A percentile compares a stretch with the other conserved stretches of the same genome.
phyloP scores from a whole-genome alignment of 1,284 basidiomycete genomes.

The Neotropicomus parvogracilis region DNA sequence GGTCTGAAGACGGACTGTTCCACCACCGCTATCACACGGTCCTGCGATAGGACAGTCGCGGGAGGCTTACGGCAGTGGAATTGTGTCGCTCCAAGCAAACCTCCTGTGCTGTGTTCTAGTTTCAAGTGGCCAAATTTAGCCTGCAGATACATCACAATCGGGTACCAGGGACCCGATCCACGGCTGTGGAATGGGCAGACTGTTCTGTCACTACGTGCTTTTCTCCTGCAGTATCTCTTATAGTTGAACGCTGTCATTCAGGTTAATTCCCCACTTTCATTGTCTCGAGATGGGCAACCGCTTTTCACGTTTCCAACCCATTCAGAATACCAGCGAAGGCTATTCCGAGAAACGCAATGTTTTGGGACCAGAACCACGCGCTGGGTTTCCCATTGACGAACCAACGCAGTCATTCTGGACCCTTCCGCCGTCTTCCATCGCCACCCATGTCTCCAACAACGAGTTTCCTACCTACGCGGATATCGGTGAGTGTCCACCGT shows the following conservation, averaged over 20 bases:
- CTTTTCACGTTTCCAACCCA: slow-evolving; percentile 12
- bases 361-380: slow-evolving; percentile 10
- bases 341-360: slow-evolving; percentile 2
- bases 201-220: background rate
- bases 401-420: slow-evolving; percentile 47
- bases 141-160: slow-evolving; percentile 11
- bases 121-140: background rate
- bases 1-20: background rate
- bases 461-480: slow-evolving; percentile 40
- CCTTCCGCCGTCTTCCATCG: slow-evolving; percentile 39
- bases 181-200: slow-evolving; percentile 10
- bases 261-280: slow-evolving; percentile 1
- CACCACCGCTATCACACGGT: slow-evolving; percentile 16
- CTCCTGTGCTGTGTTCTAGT: background rate
- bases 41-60: background rate
- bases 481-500: slow-evolving; percentile 26
- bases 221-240: slow-evolving; percentile 1
- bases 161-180: slow-evolving; percentile 14
- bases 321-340: background rate
- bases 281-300: slow-evolving; percentile 25
- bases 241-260: background rate
- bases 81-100: background rate
- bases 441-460: slow-evolving; percentile 24
- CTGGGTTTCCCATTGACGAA: slow-evolving; percentile 39
- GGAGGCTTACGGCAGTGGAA: slow-evolving; percentile 12